A percentile compares a stretch with the other conserved stretches of the same genome.
Evolutionary conservation across 345 rosid species (phyloP).

Genomic region (Clarkia xantiana): DNA sequence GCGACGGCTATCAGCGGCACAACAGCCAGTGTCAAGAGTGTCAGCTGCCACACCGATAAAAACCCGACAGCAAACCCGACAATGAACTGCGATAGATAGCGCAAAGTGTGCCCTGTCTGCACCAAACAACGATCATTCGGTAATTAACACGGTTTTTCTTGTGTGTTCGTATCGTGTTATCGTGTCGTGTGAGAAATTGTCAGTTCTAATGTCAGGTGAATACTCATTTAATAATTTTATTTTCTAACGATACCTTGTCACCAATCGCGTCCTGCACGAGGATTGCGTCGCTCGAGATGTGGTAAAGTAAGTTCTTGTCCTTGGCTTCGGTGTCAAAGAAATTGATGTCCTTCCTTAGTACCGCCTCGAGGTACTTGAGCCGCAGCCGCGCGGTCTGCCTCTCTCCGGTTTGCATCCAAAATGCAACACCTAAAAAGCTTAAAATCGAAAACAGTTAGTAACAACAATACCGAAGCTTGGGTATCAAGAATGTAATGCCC

Average conservation of each 20-base stretch:
- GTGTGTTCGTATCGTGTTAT: no score
- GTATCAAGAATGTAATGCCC: no score
- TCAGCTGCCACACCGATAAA: constrained; percentile 62
- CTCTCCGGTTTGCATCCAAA: constrained; percentile 83
- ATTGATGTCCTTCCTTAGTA: constrained; percentile 42
- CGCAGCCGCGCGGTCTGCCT: constrained; percentile 72
- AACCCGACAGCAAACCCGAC: constrained; percentile 61
- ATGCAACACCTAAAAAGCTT: constrained; percentile 39
- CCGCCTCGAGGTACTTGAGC: constrained; percentile 46
- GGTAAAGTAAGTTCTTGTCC: constrained; percentile 49
- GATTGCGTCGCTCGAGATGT: constrained; percentile 72
- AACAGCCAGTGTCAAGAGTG: constrained; percentile 71
- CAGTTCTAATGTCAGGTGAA: no score
- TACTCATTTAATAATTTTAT: no score
- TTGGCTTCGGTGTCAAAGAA: constrained; percentile 67
- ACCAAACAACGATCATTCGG: no score
- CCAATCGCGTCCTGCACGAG: constrained; percentile 85
- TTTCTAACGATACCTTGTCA: constrained; percentile 40
- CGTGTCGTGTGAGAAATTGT: no score
- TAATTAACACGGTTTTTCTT: no score
- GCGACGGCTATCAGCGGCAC: constrained; percentile 72
- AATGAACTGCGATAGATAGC: constrained; percentile 51
- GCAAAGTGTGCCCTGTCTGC: constrained; percentile 69
- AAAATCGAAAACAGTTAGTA: not conserved
- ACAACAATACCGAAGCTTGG: constrained; percentile 2